Percentiles rank a stretch among this genome's conserved stretches.
Evolutionary conservation across 1,284 basidiomycete species (phyloP).

Genomic region (Paramarasmius palmivorus): DNA sequence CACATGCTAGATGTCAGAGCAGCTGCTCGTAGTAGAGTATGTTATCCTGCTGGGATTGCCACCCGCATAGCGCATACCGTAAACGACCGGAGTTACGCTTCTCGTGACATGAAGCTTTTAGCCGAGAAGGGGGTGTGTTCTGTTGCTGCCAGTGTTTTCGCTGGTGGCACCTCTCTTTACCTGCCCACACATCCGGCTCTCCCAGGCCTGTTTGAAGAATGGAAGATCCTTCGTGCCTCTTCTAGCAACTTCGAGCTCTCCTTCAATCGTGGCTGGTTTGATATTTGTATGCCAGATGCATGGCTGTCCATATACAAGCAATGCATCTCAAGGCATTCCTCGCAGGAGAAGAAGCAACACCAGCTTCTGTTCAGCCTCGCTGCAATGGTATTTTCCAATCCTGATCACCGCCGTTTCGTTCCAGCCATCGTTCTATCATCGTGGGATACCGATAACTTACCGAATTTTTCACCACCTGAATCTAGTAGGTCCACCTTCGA

Average conservation of each 20-base stretch:
- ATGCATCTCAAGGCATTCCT: not conserved
- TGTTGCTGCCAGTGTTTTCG: too few species aligned
- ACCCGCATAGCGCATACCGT: not conserved
- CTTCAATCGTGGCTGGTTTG: slow-evolving; percentile 7
- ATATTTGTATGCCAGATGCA: not conserved
- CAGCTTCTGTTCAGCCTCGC: slow-evolving; percentile 5
- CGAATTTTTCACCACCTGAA: not conserved
- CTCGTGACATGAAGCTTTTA: not conserved
- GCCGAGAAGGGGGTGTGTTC: too few species aligned
- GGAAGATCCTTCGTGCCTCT: not conserved
- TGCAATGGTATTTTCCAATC: not conserved
- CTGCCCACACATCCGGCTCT: not conserved
- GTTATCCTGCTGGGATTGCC: not conserved
- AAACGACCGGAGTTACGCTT: not conserved
- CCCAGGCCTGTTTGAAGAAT: not conserved
- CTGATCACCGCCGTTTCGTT: not conserved
- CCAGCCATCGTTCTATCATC: not conserved
- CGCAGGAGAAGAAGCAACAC: not conserved
- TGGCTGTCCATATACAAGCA: slow-evolving; percentile 6
- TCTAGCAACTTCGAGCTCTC: not conserved
- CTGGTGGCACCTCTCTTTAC: not conserved
- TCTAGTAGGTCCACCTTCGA: not conserved
- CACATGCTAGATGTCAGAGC: slow-evolving; percentile 7
- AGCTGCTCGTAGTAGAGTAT: slow-evolving; percentile 10
- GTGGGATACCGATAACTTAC: not conserved